A percentile compares a stretch with the other conserved stretches of the same genome.
Conservation (phyloP, 2,329 filamentous ascomycete species). For the Alternaria gansuensis region DNA sequence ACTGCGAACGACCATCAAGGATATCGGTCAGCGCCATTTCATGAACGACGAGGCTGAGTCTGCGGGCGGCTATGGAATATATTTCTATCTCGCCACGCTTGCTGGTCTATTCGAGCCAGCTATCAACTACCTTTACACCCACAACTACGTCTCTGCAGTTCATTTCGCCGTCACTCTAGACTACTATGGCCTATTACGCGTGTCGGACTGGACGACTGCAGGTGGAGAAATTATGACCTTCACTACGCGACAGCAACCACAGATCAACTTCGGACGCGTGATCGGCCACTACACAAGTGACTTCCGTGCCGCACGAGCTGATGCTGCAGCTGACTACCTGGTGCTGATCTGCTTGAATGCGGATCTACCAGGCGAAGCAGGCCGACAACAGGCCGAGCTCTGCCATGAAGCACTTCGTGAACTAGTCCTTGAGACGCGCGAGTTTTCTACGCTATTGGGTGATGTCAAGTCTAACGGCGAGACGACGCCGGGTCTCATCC, state of each 20-base stretch:
- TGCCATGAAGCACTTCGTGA: conserved; percentile 94
- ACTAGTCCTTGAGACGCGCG: conserved; percentile 93
- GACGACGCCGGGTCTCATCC: conserved; percentile 85
- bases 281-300: conserved; percentile 95
- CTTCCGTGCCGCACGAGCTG: conserved; percentile 89
- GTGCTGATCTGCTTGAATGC: conserved; percentile 89
- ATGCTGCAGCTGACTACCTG: conserved; percentile 92
- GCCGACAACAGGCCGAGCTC: conserved; percentile 78
- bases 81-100: conserved; percentile 90
- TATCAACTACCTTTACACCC: conserved; percentile 87
- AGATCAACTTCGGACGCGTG: conserved; percentile 94
- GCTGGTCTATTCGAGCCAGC: conserved; percentile 95
- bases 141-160: conserved; percentile 90
- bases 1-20: conserved; percentile 80
- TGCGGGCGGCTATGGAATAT: conserved; percentile 82
- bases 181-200: conserved; percentile 72
- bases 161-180: conserved; percentile 91
- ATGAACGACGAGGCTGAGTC: conserved; percentile 81
- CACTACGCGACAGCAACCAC: conserved; percentile 74
- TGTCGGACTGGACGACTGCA: conserved; percentile 78
- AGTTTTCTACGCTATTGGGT: conserved; percentile 92
- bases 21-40: conserved; percentile 93
- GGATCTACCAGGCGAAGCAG: conserved; percentile 77
- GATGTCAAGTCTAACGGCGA: conserved; percentile 88
- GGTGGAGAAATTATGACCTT: conserved; percentile 71